These are phyloP conservation scores for Phytopythium montanum DNA, from an alignment of 352 stramenopile species.

Conservation along the genomic window DNA sequence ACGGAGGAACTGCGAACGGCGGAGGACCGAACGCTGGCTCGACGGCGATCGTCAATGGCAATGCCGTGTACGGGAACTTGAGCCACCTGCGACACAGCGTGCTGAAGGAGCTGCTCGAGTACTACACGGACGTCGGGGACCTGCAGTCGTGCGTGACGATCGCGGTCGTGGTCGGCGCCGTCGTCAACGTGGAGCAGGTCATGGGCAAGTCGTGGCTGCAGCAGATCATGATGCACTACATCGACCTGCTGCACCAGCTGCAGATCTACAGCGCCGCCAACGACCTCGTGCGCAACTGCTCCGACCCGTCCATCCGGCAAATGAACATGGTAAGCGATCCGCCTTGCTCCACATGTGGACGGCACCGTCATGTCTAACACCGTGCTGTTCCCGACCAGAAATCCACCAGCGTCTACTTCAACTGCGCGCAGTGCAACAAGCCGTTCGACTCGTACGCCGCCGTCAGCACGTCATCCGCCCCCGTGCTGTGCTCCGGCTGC, in stretches of 20 bases:
- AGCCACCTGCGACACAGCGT: constrained; percentile 66
- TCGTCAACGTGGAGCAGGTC: constrained; percentile 74
- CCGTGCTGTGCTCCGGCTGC: constrained; percentile 63
- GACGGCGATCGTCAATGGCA: constrained; percentile 70
- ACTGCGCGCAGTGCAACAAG: constrained; percentile 76
- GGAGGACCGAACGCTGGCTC: constrained; percentile 19
- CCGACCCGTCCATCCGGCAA: constrained; percentile 84
- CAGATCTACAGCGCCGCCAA: constrained; percentile 88
- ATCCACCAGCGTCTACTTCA: constrained; percentile 86
- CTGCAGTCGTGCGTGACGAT: constrained; percentile 83
- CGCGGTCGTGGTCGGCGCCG: constrained; percentile 60
- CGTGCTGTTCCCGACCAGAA: constrained; percentile 38
- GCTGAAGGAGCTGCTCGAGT: constrained; percentile 85
- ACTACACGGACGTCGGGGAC: constrained; percentile 84
- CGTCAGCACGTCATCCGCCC: constrained; percentile 21
- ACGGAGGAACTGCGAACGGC: constrained; percentile 4
- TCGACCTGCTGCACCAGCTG: constrained; percentile 83
- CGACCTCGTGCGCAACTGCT: constrained; percentile 80
- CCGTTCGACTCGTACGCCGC: constrained; percentile 48
- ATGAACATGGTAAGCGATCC: constrained; percentile 88
- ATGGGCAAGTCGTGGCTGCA: constrained; percentile 87
- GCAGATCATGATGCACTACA: constrained; percentile 91
- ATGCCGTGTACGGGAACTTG: constrained; percentile 70
- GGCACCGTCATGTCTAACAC: constrained; percentile 4
- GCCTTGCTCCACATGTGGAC: not conserved